Conservation (phyloP, 2,329 filamentous ascomycete species). For the Colletotrichum liriopes region DNA sequence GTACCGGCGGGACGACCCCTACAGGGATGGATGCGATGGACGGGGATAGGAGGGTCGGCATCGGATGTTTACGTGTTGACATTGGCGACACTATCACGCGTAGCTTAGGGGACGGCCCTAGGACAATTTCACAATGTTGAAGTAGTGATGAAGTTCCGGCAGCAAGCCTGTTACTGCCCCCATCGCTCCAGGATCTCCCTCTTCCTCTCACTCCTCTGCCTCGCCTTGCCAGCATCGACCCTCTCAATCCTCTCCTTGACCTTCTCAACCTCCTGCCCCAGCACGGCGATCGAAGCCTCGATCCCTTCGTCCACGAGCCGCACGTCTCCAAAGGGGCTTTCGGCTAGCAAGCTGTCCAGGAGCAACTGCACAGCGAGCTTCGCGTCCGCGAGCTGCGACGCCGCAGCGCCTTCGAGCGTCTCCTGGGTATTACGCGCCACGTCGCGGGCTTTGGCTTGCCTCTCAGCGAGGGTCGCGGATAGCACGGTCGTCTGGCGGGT, state of each 20-base stretch:
- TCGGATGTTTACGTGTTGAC: not conserved
- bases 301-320: conserved; percentile 68
- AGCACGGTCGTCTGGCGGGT: conserved; percentile 51
- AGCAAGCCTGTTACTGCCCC: conserved; percentile 44
- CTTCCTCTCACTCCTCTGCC: conserved; percentile 61
- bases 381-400: conserved; percentile 63
- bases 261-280: conserved; percentile 62
- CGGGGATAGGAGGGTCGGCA: not conserved
- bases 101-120: too few species aligned
- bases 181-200: conserved; percentile 66
- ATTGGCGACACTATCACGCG: not conserved
- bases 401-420: conserved; percentile 62
- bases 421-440: conserved; percentile 64
- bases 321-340: conserved; percentile 63
- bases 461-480: conserved; percentile 56
- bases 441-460: conserved; percentile 59
- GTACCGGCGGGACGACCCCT: not conserved
- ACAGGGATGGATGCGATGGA: not conserved
- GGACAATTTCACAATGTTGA: not conserved
- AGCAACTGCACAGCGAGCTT: conserved; percentile 65
- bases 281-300: conserved; percentile 63
- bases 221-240: conserved; percentile 55
- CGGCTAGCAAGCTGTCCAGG: conserved; percentile 67
- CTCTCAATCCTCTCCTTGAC: conserved; percentile 56
- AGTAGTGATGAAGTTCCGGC: not conserved